phyloP scores from a whole-genome alignment of 2,329 filamentous ascomycete species.

The Calonectria leucothoes region DNA sequence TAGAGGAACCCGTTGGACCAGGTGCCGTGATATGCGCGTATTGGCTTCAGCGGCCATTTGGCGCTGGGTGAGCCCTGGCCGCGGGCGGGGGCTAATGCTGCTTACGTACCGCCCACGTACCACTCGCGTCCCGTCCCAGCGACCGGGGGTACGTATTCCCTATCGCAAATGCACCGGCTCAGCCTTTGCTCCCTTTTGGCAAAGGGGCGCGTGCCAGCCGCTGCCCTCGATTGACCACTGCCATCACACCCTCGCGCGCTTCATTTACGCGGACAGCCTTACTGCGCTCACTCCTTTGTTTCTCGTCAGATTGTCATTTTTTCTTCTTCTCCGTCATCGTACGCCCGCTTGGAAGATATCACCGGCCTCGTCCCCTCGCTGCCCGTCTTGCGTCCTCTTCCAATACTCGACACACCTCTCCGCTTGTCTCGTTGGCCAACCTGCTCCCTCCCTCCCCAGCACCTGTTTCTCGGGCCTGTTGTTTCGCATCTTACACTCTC shows the following conservation, averaged over 20 bases:
- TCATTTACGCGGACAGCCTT: conserved; percentile 15
- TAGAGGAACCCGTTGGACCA: not conserved
- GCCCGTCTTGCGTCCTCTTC: not conserved
- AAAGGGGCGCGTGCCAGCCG: conserved; percentile 21
- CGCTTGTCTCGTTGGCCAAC: not conserved
- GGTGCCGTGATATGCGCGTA: conserved; percentile 20
- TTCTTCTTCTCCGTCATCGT: not conserved
- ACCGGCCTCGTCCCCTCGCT: not conserved
- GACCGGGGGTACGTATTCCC: conserved; percentile 2
- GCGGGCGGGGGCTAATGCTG: not conserved
- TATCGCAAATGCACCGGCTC: not conserved
- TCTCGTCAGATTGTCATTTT: not conserved
- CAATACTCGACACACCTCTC: not conserved
- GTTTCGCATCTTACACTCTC: not conserved
- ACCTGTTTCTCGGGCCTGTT: not conserved
- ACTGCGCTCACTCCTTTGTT: not conserved
- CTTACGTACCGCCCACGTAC: conserved; percentile 3
- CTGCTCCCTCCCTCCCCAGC: too few species aligned
- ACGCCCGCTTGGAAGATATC: not conserved
- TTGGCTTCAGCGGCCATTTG: not conserved
- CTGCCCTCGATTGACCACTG: not conserved
- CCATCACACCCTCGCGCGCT: not conserved
- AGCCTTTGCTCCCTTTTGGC: conserved; percentile 9
- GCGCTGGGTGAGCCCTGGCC: not conserved
- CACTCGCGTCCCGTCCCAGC: not conserved